Base-by-base conservation (phyloP, 345 rosid species). In the Arabidopsis suecica region DNA sequence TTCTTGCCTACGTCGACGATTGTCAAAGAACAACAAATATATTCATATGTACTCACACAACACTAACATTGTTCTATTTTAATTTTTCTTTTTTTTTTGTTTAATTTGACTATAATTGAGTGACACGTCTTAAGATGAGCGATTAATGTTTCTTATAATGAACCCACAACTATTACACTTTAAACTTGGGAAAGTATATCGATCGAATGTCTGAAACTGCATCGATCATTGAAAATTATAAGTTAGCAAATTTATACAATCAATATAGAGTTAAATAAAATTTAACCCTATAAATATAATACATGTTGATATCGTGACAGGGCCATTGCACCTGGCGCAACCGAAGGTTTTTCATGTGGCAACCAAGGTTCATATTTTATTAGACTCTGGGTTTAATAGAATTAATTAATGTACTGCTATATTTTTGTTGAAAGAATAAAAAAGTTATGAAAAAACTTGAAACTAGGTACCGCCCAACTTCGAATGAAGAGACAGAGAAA, bases 381-480 rank as follows among this genome's bases (percentile, higher is more conserved):
- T 47, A 65, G 51, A 25, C 18, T 36, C 25, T 65, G 5, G 5
- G 47, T 30, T 62, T 40, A 28, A 9, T 55, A 60, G 38, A 38
- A 36, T 37, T 42, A 42, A 23, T 32, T 58, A 53, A 32, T 1
- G 22, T 54, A 16, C 13, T 22, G 14, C 32, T 16, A 16, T 38
- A 28, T 2, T 12, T 68, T 40, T 53, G 49, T n/a, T 70, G 11
- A 38, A 14, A 63, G 9, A 6, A 59, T 36, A 36, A 36, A 5
- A 59, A 59, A n/a, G n/a, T 36, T 28, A 28, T 28, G 8, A 41
- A 11, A 32, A 40, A 66, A 49, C 68, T 69, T 55, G 44, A 69
- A 54, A 62, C 76, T 45, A 55, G 75, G 75, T 62, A 56, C 75
- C 71, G 76, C 66, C 71, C 75, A 63, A 77, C 66, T 54, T 76